phyloP scores from a whole-genome alignment of 2,329 filamentous ascomycete genomes.

The Apiospora arundinis region DNA sequence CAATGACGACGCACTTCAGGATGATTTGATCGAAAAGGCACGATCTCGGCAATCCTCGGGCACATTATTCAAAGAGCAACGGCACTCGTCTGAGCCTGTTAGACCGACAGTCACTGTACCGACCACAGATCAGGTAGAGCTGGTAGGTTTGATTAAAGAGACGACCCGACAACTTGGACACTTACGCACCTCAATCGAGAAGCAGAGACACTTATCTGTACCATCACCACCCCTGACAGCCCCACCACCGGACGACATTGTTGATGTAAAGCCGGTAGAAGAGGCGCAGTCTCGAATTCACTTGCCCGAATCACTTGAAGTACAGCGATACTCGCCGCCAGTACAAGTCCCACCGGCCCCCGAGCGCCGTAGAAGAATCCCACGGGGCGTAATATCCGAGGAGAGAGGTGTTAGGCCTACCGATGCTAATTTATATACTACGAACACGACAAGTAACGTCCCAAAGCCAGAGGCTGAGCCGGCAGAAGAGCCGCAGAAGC shows the following conservation, averaged over 20 bases:
- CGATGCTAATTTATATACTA: background rate
- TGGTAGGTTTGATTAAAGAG: background rate
- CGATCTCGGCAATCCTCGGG: background rate
- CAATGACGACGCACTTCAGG: background rate
- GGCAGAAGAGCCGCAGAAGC: background rate
- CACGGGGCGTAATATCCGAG: background rate
- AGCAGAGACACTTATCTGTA: background rate
- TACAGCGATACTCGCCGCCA: background rate
- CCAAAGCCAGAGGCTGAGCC: background rate
- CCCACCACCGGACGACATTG: background rate
- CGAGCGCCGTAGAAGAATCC: background rate
- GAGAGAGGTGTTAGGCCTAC: conserved; percentile 23
- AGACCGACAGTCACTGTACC: no score
- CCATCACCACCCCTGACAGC: background rate
- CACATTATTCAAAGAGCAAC: background rate
- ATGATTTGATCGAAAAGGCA: background rate
- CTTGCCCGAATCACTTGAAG: background rate
- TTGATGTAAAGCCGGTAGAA: background rate
- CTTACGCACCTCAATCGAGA: background rate
- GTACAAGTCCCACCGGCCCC: background rate
- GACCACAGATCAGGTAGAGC: no score
- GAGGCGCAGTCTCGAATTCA: conserved; percentile 7
- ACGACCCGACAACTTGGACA: no score
- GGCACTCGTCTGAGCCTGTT: background rate
- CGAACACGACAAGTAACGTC: background rate